phyloP scores from a whole-genome alignment of 2,329 filamentous ascomycete genomes.

The Cladosporium oxysporum region DNA sequence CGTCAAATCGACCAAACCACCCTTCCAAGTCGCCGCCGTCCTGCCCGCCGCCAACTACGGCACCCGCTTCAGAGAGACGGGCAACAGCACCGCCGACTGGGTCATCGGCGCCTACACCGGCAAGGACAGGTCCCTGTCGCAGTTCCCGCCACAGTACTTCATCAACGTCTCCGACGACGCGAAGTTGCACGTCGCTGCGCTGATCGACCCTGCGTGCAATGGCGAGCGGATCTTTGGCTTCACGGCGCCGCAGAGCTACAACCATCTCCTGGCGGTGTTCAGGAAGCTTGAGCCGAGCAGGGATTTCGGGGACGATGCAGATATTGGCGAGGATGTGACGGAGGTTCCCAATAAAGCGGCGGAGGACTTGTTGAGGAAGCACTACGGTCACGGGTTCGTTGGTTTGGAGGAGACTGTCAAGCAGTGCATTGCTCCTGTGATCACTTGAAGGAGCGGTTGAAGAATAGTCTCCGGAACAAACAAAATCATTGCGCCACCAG shows the following conservation, averaged over 20 bases:
- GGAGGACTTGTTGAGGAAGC: constrained; percentile 33
- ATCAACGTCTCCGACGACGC: constrained; percentile 54
- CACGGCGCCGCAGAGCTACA: constrained; percentile 51
- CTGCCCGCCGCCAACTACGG: constrained; percentile 25
- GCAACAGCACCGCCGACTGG: constrained; percentile 6
- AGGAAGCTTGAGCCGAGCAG: constrained; percentile 42
- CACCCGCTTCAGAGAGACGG: not conserved
- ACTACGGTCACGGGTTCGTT: constrained; percentile 32
- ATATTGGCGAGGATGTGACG: constrained; percentile 29
- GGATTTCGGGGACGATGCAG: constrained; percentile 23
- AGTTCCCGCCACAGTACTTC: constrained; percentile 36
- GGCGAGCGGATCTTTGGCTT: constrained; percentile 58
- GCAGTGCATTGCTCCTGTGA: constrained; percentile 20
- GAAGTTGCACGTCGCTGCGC: constrained; percentile 54
- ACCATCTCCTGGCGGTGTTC: constrained; percentile 45
- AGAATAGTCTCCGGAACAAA: not conserved
- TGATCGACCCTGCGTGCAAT: constrained; percentile 48
- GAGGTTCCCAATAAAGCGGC: constrained; percentile 31
- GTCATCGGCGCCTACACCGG: not conserved
- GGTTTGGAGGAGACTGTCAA: constrained; percentile 31
- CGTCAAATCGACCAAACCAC: constrained; percentile 43
- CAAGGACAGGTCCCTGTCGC: not conserved
- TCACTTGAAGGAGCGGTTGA: not conserved
- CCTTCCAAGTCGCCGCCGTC: constrained; percentile 47
- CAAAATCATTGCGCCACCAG: not conserved